A percentile compares a stretch with the other conserved stretches of the same genome.
Evolutionary conservation across 345 rosid species (phyloP).

Genomic region (Psidium guajava): DNA sequence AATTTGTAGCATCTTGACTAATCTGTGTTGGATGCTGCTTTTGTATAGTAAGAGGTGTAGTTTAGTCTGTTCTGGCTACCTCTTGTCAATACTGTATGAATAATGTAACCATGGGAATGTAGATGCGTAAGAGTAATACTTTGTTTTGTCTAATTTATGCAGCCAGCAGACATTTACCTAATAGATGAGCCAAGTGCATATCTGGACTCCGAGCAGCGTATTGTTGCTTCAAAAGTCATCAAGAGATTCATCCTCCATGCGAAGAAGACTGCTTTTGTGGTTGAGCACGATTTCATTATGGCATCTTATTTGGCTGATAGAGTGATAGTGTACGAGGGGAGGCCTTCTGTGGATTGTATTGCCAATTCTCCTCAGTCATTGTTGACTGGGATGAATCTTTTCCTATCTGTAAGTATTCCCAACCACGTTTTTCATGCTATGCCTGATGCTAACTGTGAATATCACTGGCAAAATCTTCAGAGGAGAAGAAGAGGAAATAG

Average conservation of each 20-base stretch:
- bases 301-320: slow-evolving; percentile 90
- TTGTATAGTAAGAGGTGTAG: not conserved
- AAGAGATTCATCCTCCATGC: slow-evolving; percentile 97
- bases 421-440: not conserved
- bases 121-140: not conserved
- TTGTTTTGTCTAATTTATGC: slow-evolving; percentile 9
- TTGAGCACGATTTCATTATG: slow-evolving; percentile 98
- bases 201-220: slow-evolving; percentile 99
- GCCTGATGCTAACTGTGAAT: not conserved
- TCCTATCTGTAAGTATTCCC: slow-evolving; percentile 66
- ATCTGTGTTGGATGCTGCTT: not conserved
- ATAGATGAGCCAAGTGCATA: slow-evolving; percentile 99
- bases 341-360: slow-evolving; percentile 75
- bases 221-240: slow-evolving; percentile 94
- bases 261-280: slow-evolving; percentile 97
- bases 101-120: not conserved
- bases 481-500: not conserved
- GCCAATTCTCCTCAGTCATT: slow-evolving; percentile 94
- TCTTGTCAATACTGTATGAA: not conserved
- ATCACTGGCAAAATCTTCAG: not conserved
- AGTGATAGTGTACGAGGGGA: slow-evolving; percentile 91
- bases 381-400: slow-evolving; percentile 96
- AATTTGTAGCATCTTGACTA: not conserved
- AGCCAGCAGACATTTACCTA: slow-evolving; percentile 98
- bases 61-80: not conserved